These are phyloP conservation scores for Exophiala phaeomuriformis DNA, from an alignment of 2,329 filamentous ascomycete genomes.

Conservation along the genomic window DNA sequence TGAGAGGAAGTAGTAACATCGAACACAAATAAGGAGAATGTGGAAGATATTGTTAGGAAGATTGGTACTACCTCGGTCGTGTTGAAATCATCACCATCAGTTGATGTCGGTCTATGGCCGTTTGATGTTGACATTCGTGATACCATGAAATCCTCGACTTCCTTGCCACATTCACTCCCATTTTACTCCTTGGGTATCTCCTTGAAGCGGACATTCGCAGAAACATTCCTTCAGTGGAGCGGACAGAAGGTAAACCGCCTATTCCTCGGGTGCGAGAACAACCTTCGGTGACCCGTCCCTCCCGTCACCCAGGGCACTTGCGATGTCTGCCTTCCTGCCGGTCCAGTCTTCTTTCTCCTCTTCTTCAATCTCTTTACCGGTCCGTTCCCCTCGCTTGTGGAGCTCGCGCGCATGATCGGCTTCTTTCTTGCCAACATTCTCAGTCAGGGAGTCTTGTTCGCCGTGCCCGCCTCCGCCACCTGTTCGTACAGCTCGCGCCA, in stretches of 20 bases:
- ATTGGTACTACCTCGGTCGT: too few relatives aligned
- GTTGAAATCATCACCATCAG: too few relatives aligned
- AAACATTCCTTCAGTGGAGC: background rate
- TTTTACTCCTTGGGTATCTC: background rate
- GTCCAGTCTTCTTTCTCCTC: conserved; percentile 25
- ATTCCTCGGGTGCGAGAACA: conserved; percentile 27
- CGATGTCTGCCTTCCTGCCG: conserved; percentile 25
- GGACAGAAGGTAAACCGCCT: background rate
- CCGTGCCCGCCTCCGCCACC: conserved; percentile 24
- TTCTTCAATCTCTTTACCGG: conserved; percentile 19
- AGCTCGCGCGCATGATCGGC: conserved; percentile 22
- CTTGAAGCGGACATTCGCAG: background rate
- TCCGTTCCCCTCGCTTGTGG: conserved; percentile 22
- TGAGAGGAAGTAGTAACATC: too few relatives aligned
- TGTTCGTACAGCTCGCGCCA: conserved; percentile 24
- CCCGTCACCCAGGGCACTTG: conserved; percentile 20
- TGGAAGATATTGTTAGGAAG: too few relatives aligned
- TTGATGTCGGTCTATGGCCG: background rate
- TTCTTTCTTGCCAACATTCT: conserved; percentile 21
- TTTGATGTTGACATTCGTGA: background rate
- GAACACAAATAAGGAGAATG: too few relatives aligned
- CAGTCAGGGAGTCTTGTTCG: conserved; percentile 17
- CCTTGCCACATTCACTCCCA: background rate
- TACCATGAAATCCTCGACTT: background rate
- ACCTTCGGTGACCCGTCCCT: conserved; percentile 17